A percentile compares a stretch with the other conserved stretches of the same genome.
Evolutionary conservation across 768 basidiomycete species (phyloP).

Genomic region (Xerocomus spinulosus): DNA sequence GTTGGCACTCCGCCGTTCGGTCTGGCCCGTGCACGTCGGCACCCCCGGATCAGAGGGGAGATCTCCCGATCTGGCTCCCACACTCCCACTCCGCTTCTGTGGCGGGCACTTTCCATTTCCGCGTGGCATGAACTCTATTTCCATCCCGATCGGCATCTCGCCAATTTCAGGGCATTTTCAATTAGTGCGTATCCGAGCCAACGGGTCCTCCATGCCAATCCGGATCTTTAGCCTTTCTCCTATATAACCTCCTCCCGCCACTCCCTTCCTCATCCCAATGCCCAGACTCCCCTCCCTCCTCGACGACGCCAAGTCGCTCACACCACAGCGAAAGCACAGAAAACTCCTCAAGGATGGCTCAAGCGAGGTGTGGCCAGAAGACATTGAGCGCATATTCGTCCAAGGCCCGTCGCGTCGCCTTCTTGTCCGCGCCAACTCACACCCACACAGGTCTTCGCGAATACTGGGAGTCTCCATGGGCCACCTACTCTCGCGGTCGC

Average conservation of each 20-base stretch:
- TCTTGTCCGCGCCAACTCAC: constrained; percentile 1
- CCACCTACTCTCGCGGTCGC: constrained; percentile 73
- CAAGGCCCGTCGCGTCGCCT: constrained; percentile 38
- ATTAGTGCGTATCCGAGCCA: constrained; percentile 26
- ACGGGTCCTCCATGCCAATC: constrained; percentile 24
- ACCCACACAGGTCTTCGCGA: constrained; percentile 54
- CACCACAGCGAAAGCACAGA: constrained; percentile 76
- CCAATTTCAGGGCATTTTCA: constrained; percentile 29
- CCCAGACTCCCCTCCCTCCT: constrained; percentile 15
- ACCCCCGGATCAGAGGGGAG: constrained; percentile 22
- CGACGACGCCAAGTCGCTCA: constrained; percentile 34
- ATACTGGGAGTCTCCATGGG: constrained; percentile 80
- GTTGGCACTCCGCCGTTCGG: neutral
- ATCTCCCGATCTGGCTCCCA: constrained; percentile 21
- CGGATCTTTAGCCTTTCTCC: constrained; percentile 47
- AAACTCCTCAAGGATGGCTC: constrained; percentile 82
- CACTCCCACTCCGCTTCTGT: constrained; percentile 39
- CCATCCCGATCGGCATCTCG: constrained; percentile 29
- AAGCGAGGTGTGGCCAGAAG: constrained; percentile 78
- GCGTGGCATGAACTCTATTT: constrained; percentile 27
- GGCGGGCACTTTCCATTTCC: constrained; percentile 49
- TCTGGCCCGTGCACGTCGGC: constrained; percentile 16
- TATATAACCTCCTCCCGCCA: constrained; percentile 32
- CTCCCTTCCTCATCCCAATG: constrained; percentile 5
- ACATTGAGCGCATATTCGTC: constrained; percentile 72